Percentiles rank a stretch among this genome's conserved stretches.
phyloP scores from a whole-genome alignment of 768 basidiomycete genomes.

The Suillus lakei region DNA sequence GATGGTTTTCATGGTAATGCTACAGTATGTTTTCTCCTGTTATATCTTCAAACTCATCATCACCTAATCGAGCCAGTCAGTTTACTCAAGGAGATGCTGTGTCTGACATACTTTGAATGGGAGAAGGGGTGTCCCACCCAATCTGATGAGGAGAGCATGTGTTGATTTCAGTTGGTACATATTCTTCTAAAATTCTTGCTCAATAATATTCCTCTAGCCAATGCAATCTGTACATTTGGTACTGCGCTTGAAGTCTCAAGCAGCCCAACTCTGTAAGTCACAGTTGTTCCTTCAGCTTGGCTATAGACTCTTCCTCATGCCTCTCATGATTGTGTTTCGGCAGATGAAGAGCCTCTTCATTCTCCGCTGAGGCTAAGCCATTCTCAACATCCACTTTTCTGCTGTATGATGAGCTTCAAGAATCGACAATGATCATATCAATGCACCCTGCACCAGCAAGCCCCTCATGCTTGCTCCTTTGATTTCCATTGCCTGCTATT shows the following conservation, averaged over 20 bases:
- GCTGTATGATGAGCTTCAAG: neutral
- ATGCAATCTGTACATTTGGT: neutral
- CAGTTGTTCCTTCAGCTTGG: too few species aligned
- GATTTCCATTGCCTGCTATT: neutral
- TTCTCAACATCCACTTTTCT: neutral
- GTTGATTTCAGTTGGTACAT: neutral
- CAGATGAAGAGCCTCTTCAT: neutral
- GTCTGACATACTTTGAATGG: neutral
- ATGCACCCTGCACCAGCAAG: neutral
- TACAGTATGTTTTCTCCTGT: neutral
- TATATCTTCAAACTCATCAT: neutral
- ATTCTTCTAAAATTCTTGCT: neutral
- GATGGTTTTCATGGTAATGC: neutral
- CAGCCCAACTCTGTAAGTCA: too few species aligned
- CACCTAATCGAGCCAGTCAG: neutral
- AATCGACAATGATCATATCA: neutral
- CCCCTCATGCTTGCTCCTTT: neutral
- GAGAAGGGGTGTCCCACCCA: neutral
- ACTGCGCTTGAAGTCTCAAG: neutral
- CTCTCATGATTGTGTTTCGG: neutral
- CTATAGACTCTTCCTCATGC: too few species aligned
- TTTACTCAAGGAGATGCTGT: neutral
- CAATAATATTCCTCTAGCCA: neutral
- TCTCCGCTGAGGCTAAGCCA: neutral
- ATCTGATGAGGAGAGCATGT: neutral